phyloP scores from a whole-genome alignment of 202 grass and related monocot species.

The Carex sylvatica region DNA sequence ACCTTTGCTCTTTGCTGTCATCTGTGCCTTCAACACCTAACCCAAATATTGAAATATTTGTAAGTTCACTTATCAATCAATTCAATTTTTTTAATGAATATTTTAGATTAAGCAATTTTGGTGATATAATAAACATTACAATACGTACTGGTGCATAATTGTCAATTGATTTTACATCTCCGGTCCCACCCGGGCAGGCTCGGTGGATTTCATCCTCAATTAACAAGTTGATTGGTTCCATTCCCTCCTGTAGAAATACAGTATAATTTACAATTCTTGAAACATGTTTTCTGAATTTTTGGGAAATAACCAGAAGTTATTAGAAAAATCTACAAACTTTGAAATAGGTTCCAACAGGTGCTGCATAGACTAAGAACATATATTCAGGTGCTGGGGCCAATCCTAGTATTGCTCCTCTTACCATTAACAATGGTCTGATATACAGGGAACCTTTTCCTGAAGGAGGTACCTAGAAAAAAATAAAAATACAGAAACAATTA shows the following conservation, averaged over 20 bases:
- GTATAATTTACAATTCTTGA: background rate
- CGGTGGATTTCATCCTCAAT: conserved; percentile 61
- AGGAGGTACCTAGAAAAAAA: conserved; percentile 56
- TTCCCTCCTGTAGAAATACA: conserved; percentile 54
- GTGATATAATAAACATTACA: background rate
- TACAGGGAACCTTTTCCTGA: conserved; percentile 77
- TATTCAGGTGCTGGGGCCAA: conserved; percentile 85
- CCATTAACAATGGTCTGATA: conserved; percentile 77
- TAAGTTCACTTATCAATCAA: no score
- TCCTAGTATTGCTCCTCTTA: conserved; percentile 63
- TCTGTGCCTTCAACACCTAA: conserved; percentile 70
- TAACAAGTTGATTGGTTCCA: conserved; percentile 61
- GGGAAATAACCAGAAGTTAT: background rate
- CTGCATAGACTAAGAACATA: conserved; percentile 68
- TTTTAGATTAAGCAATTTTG: no score
- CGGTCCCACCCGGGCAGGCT: conserved; percentile 72
- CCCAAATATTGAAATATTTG: background rate
- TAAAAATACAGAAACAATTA: background rate
- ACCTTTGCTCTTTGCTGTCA: conserved; percentile 59
- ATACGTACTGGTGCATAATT: conserved; percentile 82
- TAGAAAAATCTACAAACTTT: conserved; percentile 38
- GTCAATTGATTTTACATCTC: conserved; percentile 83
- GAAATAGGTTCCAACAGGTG: conserved; percentile 85
- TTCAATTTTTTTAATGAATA: no score
- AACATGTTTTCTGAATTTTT: background rate